A percentile compares a stretch with the other conserved stretches of the same genome.
These are phyloP conservation scores for Melanopsichium pennsylvanicum DNA, from an alignment of 1,284 basidiomycete genomes.

Conservation along the genomic window DNA sequence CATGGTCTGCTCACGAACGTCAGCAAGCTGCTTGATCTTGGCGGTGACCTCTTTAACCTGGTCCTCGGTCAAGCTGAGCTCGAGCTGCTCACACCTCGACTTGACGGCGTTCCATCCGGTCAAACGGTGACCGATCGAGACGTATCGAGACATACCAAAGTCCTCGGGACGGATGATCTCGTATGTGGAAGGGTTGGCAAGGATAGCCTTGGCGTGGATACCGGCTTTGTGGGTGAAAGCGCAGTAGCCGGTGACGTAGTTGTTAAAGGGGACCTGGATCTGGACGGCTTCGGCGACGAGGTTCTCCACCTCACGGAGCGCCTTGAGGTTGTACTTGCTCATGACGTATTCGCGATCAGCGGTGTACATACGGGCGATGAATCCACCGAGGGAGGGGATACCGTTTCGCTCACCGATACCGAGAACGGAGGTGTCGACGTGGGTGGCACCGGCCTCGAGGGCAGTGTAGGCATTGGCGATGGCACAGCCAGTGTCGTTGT, in stretches of 20 bases:
- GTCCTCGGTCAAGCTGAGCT: conserved; percentile 82
- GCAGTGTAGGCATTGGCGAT: conserved; percentile 99
- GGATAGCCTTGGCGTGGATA: conserved; percentile 99
- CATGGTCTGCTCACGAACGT: conserved; percentile 97
- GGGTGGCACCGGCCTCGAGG: conserved; percentile 97
- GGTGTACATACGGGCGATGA: conserved; percentile 90
- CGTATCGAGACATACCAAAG: conserved; percentile 96
- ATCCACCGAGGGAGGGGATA: conserved; percentile 95
- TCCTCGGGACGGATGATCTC: conserved; percentile 73
- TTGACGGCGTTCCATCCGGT: conserved; percentile 99
- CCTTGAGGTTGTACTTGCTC: conserved; percentile 96
- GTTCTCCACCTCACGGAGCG: conserved; percentile 98
- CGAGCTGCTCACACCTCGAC: conserved; percentile 96
- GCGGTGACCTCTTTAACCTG: conserved; percentile 92
- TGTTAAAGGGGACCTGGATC: conserved; percentile 97
- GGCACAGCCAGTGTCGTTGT: conserved; percentile 93
- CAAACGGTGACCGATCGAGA: conserved; percentile 96
- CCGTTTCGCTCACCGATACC: conserved; percentile 99
- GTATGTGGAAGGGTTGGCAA: conserved; percentile 99
- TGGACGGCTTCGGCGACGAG: conserved; percentile 98
- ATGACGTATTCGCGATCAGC: conserved; percentile 95
- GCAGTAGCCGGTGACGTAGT: conserved; percentile 87
- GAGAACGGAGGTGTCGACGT: conserved; percentile 86
- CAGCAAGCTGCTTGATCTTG: conserved; percentile 99
- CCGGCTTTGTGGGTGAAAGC: conserved; percentile 99